Base-by-base conservation (phyloP, 441 rosid genomes). In the Biscutella laevigata region DNA sequence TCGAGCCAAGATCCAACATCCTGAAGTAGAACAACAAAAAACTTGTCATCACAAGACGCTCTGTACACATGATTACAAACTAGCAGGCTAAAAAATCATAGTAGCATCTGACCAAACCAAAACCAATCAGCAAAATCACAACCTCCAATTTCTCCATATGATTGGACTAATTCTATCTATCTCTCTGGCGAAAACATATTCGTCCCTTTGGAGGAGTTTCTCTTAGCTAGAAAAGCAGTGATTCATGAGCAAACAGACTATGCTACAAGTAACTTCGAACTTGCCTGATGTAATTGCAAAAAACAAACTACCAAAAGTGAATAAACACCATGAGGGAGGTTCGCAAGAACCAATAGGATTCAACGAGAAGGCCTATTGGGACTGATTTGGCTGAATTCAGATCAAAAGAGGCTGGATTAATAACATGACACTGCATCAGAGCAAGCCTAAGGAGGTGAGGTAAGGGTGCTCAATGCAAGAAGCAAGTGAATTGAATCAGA, bases 1-100 rank as follows among this genome's bases (percentile, higher is more conserved):
- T 92, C 97, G 59, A 92, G 78, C 99, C 99, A 92, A 75, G 80
- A 63, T 17, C 99, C 99, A 57, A 92, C 99, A 74, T 92, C 96
- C 99, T 92, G 75, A 27, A 34, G 32, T n/a, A n/a, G 55, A 54
- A 46, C 48, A 12, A 4, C 49, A 50, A 0, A 45, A 21, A 29
- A 60, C 27, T 48, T 42, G 33, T 49, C 47, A 60, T 46, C 32
- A 27, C 55, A 50, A 52, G 29, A 28, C 14, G 4, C 41, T 57
- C 16, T 0, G 4, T 37, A 24, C n/a, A n/a, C n/a, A n/a, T n/a
- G n/a, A n/a, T 20, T 17, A 32, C 29, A 39, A 16, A 33, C 4
- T 1, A 19, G 17, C 7, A 41, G 14, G 19, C 34, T 21, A 26
- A 10, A 19, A 10, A 17, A 2, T 35, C 26, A 48, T 6, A 48